Base-by-base conservation (phyloP, 2,329 filamentous ascomycete species). In the Ceratocystiopsis minuta region DNA sequence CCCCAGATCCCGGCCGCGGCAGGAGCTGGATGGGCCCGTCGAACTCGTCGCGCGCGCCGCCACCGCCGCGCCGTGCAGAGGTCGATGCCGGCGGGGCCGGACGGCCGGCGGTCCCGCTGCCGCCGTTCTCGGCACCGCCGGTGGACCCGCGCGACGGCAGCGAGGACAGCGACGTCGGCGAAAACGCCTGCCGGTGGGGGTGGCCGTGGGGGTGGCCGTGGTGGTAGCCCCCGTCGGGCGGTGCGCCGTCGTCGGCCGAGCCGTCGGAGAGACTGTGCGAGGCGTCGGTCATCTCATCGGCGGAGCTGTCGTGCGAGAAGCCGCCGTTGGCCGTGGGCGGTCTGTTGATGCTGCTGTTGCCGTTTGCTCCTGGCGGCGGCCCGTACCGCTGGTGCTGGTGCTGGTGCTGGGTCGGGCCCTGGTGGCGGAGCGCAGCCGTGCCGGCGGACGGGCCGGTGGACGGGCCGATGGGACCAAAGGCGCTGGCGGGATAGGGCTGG, bases 21-120 rank as follows among this genome's bases (percentile, higher is more conserved):
- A 92, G 66, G 50, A 86, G 78, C 57, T 92, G 84, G 51, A 86
- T 80, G 10, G 84, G 83, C 3, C 84, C 84, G 60, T 90, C 84
- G 60, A 92, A 92, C 60, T 90, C 84, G 64, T 92, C 84, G 46
- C 84, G 80, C 83, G 20, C 81, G 75, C 28, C 80, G 72, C 51
- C 80, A 70, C 54, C 82, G 78, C 15, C 70, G 62, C 35, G 67
- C 63, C 40, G 60, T 58, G 52, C 71, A 28, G 24, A 28, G 24
- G 24, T 28, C 24, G 24, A 28, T 28, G 24, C 24, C 9, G 24
- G 24, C 24, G 11, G 14, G 38, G 57, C 54, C 36, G 38, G 54
- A 68, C 71, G 24, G 18, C 17, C 36, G 36, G 24, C 32, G 11
- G 9, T 15, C 17, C 36, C 28, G 34, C 34, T 31, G 17, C 24